Evolutionary conservation across 495 filamentous ascomycete genomes (phyloP), one percentile per base, ranked within the genome.

Genomic region (Penicillium simplicissimum): DNA sequence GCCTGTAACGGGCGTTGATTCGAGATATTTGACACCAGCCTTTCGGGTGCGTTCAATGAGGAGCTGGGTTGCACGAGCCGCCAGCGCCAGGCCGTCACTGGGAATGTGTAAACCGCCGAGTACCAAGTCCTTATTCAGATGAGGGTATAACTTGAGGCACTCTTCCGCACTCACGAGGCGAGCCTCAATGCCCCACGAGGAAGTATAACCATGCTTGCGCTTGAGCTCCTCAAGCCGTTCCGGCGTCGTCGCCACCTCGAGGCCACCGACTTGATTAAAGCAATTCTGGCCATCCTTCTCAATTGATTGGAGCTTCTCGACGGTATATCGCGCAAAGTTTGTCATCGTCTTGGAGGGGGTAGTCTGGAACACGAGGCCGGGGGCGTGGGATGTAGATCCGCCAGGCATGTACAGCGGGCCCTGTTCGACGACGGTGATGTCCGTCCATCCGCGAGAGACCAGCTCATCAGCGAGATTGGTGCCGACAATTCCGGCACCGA

Each of bases 391-490:
- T 0, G 81, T 82, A 23, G 81, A 84, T 40, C 81, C 81, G 17
- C 81, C 81, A 3, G 81, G 81, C 73, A 84, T 74, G 52, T 74
- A 56, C 35, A 84, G 59, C 23, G 81, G 81, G 10, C 81, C 81
- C 57, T 84, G 81, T 61, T 84, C 81, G 60, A 84, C 70, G 61
- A 84, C 78, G n/a, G 80, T 82, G 69, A 84, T 80, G 62, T 81
- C 64, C 14, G 54, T 74, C 76, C 80, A 82, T 71, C 80, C 81
- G 17, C 77, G 77, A 19, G 72, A 72, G 60, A 81, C 73, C 52
- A 84, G 71, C 71, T 84, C 81, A 60, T 84, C 81, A 37, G 80
- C 81, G 28, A 84, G 57, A 57, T 84, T 84, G 51, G 77, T 75
- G 48, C 81, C 81, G 23, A 84, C 81, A 55, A 84, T 84, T 7